Evolutionary conservation across 495 filamentous ascomycete species (phyloP), one percentile per base, ranked within the genome.

Genomic region (Trichocladium antarcticum): DNA sequence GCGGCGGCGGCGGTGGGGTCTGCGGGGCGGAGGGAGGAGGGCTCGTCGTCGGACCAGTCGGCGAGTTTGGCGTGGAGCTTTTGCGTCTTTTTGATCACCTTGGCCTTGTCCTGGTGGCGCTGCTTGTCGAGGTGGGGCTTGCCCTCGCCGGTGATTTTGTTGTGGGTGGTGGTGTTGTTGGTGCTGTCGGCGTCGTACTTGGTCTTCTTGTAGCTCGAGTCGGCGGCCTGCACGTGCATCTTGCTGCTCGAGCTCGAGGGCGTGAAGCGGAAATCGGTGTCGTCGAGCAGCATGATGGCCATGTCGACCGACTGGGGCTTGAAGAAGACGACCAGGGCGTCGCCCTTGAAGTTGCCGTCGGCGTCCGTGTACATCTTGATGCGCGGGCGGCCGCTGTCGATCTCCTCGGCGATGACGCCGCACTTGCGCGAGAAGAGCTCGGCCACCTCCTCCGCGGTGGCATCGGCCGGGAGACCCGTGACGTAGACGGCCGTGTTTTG

Each of bases 331-430:
- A 99, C 73, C 12, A 97, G 74, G 6, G 85, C 88, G 59, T 97
- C 89, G 40, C 93, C 93, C 65, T 96, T 97, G 71, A 93, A 87
- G 3, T 76, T 79, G 0, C 87, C 92, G 1, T 80, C 62, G 8
- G 86, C 82, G 43, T 95, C 82, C 6, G 69, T 79, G 67, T 99
- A 97, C 64, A 99, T 79, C 69, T 95, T 96, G 68, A 99, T 86
- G 37, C 93, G 84, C 12, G 84, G 85, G 31, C 78, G 75, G 42
- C 85, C 83, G 52, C 74, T 82, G 57, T 97, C 92, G 54, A 92
- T 88, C 63, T 90, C 85, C 67, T 95, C 86, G 38, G 90, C 89
- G 54, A 98, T 94, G 55, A 98, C 83, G 40, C 93, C 93, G 64
- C 79, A 95, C 54, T 81, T 82, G 52, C 81, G 78, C 41, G 82